phyloP scores from a whole-genome alignment of 1,284 basidiomycete species.

The Cryptococcus depauperatus region DNA sequence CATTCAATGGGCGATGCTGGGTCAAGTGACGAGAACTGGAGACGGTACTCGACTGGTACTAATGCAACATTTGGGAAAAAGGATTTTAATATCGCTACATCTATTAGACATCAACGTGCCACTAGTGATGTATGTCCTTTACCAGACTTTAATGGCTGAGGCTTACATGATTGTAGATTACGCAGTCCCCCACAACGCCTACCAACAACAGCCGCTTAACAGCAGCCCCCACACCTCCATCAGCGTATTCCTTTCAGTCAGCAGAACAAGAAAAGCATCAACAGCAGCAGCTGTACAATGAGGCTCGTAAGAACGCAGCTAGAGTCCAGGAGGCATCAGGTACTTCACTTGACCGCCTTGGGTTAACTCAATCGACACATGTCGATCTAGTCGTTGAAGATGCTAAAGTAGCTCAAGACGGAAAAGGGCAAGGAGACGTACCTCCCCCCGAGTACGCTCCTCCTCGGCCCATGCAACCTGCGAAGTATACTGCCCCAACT shows the following conservation, averaged over 20 bases:
- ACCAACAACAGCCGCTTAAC: not conserved
- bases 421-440: conserved; percentile 1
- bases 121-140: not conserved
- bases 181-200: conserved; percentile 4
- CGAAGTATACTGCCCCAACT: conserved; percentile 14
- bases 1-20: conserved; percentile 18
- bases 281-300: conserved; percentile 53
- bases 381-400: not conserved
- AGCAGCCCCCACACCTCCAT: conserved; percentile 10
- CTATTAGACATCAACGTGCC: not conserved
- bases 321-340: conserved; percentile 38
- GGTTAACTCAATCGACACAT: conserved; percentile 22
- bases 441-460: conserved; percentile 16
- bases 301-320: conserved; percentile 58
- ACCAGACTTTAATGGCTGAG: not conserved
- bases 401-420: not conserved
- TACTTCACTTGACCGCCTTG: conserved; percentile 26
- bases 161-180: not conserved
- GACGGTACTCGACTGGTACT: conserved; percentile 23
- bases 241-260: conserved; percentile 19
- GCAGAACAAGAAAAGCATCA: conserved; percentile 38
- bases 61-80: conserved; percentile 30
- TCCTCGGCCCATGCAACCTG: conserved; percentile 9
- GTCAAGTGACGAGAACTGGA: conserved; percentile 12
- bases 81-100: conserved; percentile 9